phyloP scores from a whole-genome alignment of 345 rosid species.

The Pistacia vera region DNA sequence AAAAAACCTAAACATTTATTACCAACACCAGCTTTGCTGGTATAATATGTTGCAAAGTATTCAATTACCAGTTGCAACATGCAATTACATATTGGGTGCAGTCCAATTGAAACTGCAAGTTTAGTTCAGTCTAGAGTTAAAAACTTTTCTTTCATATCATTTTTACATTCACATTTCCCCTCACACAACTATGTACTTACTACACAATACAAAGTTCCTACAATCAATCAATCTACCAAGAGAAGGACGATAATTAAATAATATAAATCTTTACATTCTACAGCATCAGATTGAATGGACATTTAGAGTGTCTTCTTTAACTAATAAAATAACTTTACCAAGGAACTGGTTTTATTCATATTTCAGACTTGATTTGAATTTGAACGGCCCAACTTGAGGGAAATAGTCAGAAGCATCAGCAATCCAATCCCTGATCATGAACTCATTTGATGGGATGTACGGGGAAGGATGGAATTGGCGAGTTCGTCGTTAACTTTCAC shows the following conservation, averaged over 20 bases:
- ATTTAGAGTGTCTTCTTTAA: slow-evolving; percentile 1
- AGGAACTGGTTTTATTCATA: slow-evolving; percentile 19
- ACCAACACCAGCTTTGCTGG: not conserved
- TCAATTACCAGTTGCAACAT: not conserved
- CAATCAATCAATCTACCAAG: slow-evolving; percentile 7
- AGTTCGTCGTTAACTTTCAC: slow-evolving; percentile 77
- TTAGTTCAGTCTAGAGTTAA: not conserved
- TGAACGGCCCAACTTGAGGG: slow-evolving; percentile 5
- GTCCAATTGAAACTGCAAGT: not conserved
- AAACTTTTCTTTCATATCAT: not conserved
- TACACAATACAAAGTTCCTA: slow-evolving; percentile 26
- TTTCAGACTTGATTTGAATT: slow-evolving; percentile 6
- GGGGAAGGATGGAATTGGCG: slow-evolving; percentile 61
- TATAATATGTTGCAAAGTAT: not conserved
- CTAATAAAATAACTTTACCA: slow-evolving; percentile 8
- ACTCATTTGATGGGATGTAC: slow-evolving; percentile 52
- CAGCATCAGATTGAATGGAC: slow-evolving; percentile 5
- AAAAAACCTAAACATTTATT: too few species aligned
- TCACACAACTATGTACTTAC: slow-evolving; percentile 44
- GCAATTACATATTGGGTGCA: not conserved
- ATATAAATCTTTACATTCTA: slow-evolving; percentile 10
- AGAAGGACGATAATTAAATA: slow-evolving; percentile 10
- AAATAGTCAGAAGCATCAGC: slow-evolving; percentile 29
- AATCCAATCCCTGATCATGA: slow-evolving; percentile 32
- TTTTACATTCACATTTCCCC: slow-evolving; percentile 21